Percentiles rank a stretch among this genome's conserved stretches.
Conservation (phyloP, 2,329 filamentous ascomycete species). For the Fusarium subglutinans region DNA sequence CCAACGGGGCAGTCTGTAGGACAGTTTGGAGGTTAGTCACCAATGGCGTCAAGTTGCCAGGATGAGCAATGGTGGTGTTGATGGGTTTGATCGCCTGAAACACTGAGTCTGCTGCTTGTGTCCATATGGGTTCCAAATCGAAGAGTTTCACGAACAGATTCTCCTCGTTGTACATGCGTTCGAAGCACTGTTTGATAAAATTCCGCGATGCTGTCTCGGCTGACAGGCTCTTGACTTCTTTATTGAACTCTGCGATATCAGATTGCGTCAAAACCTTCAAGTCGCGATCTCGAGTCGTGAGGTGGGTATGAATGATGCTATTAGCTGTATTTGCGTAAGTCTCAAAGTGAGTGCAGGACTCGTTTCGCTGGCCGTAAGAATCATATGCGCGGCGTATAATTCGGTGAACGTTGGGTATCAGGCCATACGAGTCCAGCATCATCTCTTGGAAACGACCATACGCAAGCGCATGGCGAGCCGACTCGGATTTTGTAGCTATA, state of each 20-base stretch:
- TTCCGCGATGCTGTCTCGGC: slow-evolving; percentile 66
- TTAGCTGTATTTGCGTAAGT: slow-evolving; percentile 64
- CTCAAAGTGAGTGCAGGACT: slow-evolving; percentile 55
- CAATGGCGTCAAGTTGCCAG: slow-evolving; percentile 63
- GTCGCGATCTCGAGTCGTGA: slow-evolving; percentile 62
- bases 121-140: slow-evolving; percentile 63
- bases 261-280: slow-evolving; percentile 62
- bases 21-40: slow-evolving; percentile 60
- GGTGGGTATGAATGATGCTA: slow-evolving; percentile 64
- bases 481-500: slow-evolving; percentile 64
- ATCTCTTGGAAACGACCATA: slow-evolving; percentile 69
- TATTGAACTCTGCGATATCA: slow-evolving; percentile 64
- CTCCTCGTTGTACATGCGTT: slow-evolving; percentile 65
- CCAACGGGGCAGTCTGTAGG: slow-evolving; percentile 58
- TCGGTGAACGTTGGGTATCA: slow-evolving; percentile 65
- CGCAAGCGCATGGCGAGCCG: slow-evolving; percentile 66
- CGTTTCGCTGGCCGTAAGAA: slow-evolving; percentile 57
- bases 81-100: slow-evolving; percentile 61
- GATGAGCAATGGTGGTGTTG: slow-evolving; percentile 62
- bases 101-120: slow-evolving; percentile 58
- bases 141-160: slow-evolving; percentile 65
- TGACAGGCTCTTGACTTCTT: slow-evolving; percentile 59
- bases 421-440: slow-evolving; percentile 63
- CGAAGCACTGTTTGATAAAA: slow-evolving; percentile 68
- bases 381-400: slow-evolving; percentile 63